phyloP scores from a whole-genome alignment of 2,329 filamentous ascomycete genomes.

The Decorospora gaudefroyi region DNA sequence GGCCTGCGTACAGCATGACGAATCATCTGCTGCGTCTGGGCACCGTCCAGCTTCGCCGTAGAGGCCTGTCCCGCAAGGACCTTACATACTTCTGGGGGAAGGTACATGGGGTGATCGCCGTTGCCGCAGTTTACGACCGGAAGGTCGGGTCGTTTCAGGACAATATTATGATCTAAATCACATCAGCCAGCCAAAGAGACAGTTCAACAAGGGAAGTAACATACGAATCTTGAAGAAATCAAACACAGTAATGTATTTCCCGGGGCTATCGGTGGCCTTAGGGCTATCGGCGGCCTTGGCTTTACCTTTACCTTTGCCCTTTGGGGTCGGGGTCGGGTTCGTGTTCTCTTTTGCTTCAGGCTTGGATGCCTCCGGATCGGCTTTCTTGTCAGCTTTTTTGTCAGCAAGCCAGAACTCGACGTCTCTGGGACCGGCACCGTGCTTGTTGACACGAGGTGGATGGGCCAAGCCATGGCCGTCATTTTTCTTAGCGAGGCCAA shows the following conservation, averaged over 20 bases:
- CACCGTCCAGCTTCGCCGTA: conserved; percentile 23
- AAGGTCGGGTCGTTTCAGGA: conserved; percentile 17
- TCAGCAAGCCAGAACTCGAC: conserved; percentile 31
- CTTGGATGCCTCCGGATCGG: conserved; percentile 9
- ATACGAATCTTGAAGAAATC: conserved; percentile 26
- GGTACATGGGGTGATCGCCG: conserved; percentile 30
- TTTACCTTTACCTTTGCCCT: conserved; percentile 20
- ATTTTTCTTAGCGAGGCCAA: conserved; percentile 44
- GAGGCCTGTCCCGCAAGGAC: conserved; percentile 32
- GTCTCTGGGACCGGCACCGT: conserved; percentile 28
- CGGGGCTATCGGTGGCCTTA: conserved; percentile 8
- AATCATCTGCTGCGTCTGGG: conserved; percentile 37
- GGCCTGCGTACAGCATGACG: conserved; percentile 33
- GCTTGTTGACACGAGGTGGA: conserved; percentile 16
- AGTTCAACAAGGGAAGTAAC: background rate
- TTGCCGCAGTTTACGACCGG: conserved; percentile 34
- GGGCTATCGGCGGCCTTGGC: conserved; percentile 3
- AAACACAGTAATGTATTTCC: conserved; percentile 27
- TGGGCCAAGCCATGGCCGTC: conserved; percentile 40
- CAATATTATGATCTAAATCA: conserved; percentile 14
- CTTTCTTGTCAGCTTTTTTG: too few relatives aligned
- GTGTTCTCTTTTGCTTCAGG: conserved; percentile 4
- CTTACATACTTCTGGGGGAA: conserved; percentile 32
- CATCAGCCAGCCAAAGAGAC: background rate
- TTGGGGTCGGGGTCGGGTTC: too few relatives aligned